phyloP scores from a whole-genome alignment of 306 rosid species.

The Quercus suber region DNA sequence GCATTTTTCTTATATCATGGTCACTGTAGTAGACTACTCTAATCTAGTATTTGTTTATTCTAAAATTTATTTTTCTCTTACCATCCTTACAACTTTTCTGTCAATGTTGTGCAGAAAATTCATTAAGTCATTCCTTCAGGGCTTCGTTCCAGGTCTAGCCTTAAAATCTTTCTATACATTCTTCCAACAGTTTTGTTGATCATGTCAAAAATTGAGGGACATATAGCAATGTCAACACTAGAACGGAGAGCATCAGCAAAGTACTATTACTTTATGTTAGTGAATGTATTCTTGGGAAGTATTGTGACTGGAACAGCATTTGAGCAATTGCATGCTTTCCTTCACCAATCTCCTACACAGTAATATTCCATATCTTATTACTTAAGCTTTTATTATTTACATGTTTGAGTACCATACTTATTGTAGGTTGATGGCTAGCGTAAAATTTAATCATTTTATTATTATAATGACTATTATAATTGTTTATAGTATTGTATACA shows the following conservation, averaged over 20 bases:
- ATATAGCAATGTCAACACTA: constrained; percentile 69
- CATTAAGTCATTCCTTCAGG: constrained; percentile 96
- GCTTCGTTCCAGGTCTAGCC: constrained; percentile 99
- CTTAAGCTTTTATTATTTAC: constrained; percentile 9
- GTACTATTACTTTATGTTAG: constrained; percentile 90
- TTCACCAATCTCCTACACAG: constrained; percentile 92
- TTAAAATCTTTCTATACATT: constrained; percentile 81
- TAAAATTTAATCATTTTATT: too few relatives aligned
- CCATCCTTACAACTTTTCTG: not conserved
- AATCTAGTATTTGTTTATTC: not conserved
- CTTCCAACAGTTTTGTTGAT: constrained; percentile 89
- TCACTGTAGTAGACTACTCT: not conserved
- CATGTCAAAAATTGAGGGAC: constrained; percentile 96
- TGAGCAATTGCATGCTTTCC: constrained; percentile 83
- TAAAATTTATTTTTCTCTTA: not conserved
- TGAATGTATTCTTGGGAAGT: constrained; percentile 97
- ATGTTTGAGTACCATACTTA: not conserved
- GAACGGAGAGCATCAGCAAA: constrained; percentile 82
- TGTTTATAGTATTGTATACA: not conserved
- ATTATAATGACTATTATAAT: too few relatives aligned
- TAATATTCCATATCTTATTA: constrained; percentile 31
- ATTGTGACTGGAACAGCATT: constrained; percentile 95
- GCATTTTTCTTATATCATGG: not conserved
- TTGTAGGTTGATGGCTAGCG: too few relatives aligned
- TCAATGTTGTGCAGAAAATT: constrained; percentile 57